Conservation (phyloP, 208 protist species). For the Angomonas ambiguus region DNA sequence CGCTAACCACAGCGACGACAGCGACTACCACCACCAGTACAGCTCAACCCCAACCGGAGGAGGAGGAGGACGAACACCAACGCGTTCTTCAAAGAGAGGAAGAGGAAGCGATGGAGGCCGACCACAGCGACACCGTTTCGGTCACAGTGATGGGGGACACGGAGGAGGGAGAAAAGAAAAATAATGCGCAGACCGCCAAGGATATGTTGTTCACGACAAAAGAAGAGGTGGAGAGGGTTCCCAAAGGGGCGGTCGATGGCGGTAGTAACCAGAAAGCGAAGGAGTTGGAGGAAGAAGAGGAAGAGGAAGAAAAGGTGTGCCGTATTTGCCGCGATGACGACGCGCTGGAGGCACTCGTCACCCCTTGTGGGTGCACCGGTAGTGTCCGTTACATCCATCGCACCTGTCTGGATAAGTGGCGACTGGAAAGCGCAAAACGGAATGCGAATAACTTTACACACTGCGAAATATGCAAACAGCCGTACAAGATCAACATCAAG, state of each 20-base stretch:
- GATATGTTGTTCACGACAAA: slow-evolving; percentile 5
- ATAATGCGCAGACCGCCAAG: not conserved
- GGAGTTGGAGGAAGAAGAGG: slow-evolving; percentile 23
- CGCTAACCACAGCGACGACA: not conserved
- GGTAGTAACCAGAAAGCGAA: not conserved
- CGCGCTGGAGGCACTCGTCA: slow-evolving; percentile 52
- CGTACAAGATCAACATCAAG: slow-evolving; percentile 50
- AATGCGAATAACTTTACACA: slow-evolving; percentile 62
- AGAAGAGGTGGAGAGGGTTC: slow-evolving; percentile 1
- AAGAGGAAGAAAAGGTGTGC: slow-evolving; percentile 60
- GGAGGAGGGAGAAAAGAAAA: not conserved
- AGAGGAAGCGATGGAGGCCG: not conserved
- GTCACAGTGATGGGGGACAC: not conserved
- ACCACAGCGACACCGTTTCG: not conserved
- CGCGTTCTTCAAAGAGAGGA: not conserved
- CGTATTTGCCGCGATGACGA: slow-evolving; percentile 69
- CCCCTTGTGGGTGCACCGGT: slow-evolving; percentile 70
- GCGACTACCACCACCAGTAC: not conserved
- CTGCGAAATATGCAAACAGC: slow-evolving; percentile 76
- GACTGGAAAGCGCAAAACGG: slow-evolving; percentile 62
- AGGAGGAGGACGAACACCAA: not conserved
- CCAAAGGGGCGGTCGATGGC: not conserved
- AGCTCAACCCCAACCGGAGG: not conserved
- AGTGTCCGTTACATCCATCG: slow-evolving; percentile 75
- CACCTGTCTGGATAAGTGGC: slow-evolving; percentile 75